Conservation (phyloP, 805 yeast species). For the Henningerozyma blattae region DNA sequence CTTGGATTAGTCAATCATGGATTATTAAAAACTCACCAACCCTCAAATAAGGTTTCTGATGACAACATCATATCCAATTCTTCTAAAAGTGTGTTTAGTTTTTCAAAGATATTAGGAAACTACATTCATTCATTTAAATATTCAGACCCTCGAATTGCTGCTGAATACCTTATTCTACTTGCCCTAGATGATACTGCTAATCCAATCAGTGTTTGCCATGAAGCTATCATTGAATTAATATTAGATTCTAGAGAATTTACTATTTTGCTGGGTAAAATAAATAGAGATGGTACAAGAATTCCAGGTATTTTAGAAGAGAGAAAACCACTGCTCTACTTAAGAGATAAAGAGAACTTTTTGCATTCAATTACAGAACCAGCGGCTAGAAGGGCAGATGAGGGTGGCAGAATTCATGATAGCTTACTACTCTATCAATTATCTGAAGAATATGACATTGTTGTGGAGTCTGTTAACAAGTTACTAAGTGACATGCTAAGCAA, state of each 20-base stretch:
- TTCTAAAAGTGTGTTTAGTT: constrained; percentile 28
- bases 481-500: constrained; percentile 68
- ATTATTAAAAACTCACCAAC: constrained; percentile 27
- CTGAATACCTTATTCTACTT: constrained; percentile 73
- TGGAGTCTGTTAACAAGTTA: constrained; percentile 58
- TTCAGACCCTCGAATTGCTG: constrained; percentile 82
- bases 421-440: constrained; percentile 76
- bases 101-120: constrained; percentile 61
- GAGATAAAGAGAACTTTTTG: constrained; percentile 47
- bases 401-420: constrained; percentile 80
- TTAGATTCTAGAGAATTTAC: constrained; percentile 78
- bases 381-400: constrained; percentile 81
- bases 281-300: constrained; percentile 59
- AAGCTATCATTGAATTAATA: constrained; percentile 72
- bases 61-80: constrained; percentile 17
- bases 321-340: constrained; percentile 48
- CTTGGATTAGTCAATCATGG: constrained; percentile 70
- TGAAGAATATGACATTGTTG: constrained; percentile 76
- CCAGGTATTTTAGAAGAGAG: constrained; percentile 82
- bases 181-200: constrained; percentile 37
- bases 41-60: constrained; percentile 18
- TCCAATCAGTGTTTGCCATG: constrained; percentile 53
- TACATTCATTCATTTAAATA: constrained; percentile 75
- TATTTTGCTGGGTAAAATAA: constrained; percentile 71
- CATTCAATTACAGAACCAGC: constrained; percentile 70